Evolutionary conservation across 352 stramenopile species (phyloP), one percentile per base, ranked within the genome.

Genomic region (Phytopythium ostracodes): DNA sequence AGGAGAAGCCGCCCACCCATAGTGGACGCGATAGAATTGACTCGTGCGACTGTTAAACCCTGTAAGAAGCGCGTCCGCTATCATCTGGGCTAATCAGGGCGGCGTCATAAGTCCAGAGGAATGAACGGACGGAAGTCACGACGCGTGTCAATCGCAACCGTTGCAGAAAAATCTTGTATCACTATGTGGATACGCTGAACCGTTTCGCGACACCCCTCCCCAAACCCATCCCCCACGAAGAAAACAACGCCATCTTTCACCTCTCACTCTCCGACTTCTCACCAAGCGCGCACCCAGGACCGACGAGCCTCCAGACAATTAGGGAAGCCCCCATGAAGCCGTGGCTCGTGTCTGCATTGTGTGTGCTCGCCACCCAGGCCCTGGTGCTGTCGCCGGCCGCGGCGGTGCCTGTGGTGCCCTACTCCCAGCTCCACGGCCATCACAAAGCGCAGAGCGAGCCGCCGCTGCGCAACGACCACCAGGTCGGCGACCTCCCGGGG

Each of bases 401-500:
- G 1, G 47, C 43, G 10, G 54, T 64, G 49, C 27, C 47, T 9
- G 27, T 50, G 9, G 25, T 49, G 35, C 44, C 44, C 27, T 29
- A 56, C 14, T 25, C 18, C 50, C 50, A 17, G 7, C 29, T 56
- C n/a, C 53, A 59, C 22, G 3, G 31, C 33, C 11, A 20, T n/a
- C 33, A 49, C 53, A 27, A 59, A 22, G 9, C 66, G 1, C 22
- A 53, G 40, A 51, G 20, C 18, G 6, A 43, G 20, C 42, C 36
- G 20, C 42, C 36, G 25, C 38, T 49, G 35, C 62, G 71, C 59
- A 66, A 80, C 27, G 65, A 62, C 20, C 77, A 89, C 58, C 67
- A 77, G 17, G 75, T 89, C 18, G 66, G 62, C 38, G 66, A 75
- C 56, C 72, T 90, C n/a, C 81, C 81, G 9, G 72, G 75, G 36